phyloP scores from a whole-genome alignment of 116 monocot genomes.

The Trichopus zeylanicus region DNA sequence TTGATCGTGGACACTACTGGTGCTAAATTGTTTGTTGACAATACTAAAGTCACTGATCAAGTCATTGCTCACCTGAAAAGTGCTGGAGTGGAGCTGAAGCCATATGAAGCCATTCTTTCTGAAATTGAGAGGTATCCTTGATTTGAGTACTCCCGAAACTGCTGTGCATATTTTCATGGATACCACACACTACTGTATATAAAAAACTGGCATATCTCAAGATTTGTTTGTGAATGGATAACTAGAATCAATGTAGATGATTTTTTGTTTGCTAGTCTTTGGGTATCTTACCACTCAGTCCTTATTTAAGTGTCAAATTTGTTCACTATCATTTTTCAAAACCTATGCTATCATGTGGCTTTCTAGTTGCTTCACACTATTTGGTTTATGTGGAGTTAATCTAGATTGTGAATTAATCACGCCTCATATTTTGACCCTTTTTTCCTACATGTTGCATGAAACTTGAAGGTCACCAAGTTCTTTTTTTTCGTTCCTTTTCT shows the following conservation, averaged over 20 bases:
- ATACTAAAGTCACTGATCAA: constrained; percentile 54
- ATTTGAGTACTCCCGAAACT: no score
- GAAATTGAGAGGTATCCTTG: constrained; percentile 68
- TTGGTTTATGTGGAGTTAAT: no score
- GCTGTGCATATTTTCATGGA: not conserved
- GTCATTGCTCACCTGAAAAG: constrained; percentile 49
- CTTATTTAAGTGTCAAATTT: not conserved
- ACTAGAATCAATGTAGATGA: not conserved
- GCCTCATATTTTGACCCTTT: no score
- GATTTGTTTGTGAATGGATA: not conserved
- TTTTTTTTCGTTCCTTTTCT: no score
- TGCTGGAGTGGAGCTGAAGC: constrained; percentile 65
- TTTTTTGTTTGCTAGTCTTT: not conserved
- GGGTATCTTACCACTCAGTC: not conserved
- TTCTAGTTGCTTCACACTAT: no score
- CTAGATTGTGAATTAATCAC: no score
- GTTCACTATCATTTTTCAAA: no score
- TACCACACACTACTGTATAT: not conserved
- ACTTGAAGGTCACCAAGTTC: no score
- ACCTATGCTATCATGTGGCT: no score
- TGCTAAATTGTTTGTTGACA: constrained; percentile 79
- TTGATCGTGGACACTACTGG: constrained; percentile 55
- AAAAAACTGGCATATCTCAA: not conserved
- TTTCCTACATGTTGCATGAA: no score
- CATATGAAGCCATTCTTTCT: constrained; percentile 67